Evolutionary conservation across 441 rosid genomes (phyloP).

Genomic region (California macrophylla): DNA sequence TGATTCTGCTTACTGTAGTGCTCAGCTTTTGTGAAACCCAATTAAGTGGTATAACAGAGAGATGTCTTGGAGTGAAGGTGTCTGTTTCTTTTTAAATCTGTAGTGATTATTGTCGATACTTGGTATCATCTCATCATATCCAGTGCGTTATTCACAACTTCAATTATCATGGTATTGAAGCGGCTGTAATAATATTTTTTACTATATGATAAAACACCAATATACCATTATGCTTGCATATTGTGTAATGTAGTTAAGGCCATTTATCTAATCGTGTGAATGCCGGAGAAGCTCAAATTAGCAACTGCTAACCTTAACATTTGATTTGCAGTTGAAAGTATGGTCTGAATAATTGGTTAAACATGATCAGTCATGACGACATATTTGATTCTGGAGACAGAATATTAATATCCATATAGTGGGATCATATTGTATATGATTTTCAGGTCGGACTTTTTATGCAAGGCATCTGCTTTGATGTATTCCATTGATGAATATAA

Average conservation of each 20-base stretch:
- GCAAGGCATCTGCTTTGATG: conserved; percentile 14
- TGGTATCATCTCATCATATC: not conserved
- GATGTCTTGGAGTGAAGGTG: not conserved
- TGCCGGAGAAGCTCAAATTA: not conserved
- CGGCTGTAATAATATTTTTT: not conserved
- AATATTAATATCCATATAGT: conserved; percentile 5
- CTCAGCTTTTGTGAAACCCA: not conserved
- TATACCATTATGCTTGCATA: not conserved
- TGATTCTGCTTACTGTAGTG: not conserved
- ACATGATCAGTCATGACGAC: not conserved
- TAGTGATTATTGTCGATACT: not conserved
- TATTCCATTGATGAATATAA: conserved; percentile 11
- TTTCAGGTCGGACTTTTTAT: conserved; percentile 14
- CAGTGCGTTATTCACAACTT: not conserved
- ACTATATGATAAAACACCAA: not conserved
- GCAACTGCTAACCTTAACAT: not conserved
- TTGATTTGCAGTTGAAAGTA: conserved; percentile 11
- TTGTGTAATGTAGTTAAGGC: conserved; percentile 15
- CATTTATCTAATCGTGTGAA: not conserved
- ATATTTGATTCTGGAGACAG: not conserved
- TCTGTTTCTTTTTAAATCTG: not conserved
- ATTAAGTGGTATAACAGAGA: not conserved
- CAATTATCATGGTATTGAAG: not conserved
- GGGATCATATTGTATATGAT: conserved; percentile 10
- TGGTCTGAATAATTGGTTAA: not conserved